These are phyloP conservation scores for Striga asiatica DNA, from an alignment of 257 asterid species.

Conservation along the genomic window DNA sequence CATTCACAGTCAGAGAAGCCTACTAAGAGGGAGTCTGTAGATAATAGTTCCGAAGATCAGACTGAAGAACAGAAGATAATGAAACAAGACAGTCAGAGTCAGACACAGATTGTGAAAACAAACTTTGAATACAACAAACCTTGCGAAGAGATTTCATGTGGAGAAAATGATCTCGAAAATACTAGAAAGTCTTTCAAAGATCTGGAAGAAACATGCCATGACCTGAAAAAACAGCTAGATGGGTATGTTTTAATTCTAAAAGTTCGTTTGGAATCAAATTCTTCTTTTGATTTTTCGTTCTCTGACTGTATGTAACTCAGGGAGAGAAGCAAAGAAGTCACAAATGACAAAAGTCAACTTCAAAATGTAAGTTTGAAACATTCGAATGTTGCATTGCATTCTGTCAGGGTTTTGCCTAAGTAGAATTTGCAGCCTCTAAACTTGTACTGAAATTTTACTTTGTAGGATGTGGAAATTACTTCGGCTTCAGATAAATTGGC, in stretches of 20 bases:
- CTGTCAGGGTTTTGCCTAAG: not conserved
- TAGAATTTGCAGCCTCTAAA: not conserved
- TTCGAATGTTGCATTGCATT: no score
- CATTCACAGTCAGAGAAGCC: conserved; percentile 28
- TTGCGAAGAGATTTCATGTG: conserved; percentile 18
- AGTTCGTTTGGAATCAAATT: conserved; percentile 7
- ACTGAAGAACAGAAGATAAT: conserved; percentile 21
- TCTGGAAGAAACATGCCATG: conserved; percentile 24
- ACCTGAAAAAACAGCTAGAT: conserved; percentile 30
- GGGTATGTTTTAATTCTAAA: conserved; percentile 33
- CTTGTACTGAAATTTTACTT: not conserved
- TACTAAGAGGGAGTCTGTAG: conserved; percentile 15
- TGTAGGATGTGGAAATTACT: conserved; percentile 59
- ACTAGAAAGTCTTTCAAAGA: conserved; percentile 17
- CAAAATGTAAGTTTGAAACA: conserved; percentile 67
- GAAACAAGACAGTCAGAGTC: conserved; percentile 36
- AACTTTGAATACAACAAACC: conserved; percentile 30
- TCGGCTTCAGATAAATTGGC: conserved; percentile 75
- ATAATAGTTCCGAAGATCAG: conserved; percentile 23
- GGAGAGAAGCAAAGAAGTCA: conserved; percentile 21
- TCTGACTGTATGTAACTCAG: conserved; percentile 31
- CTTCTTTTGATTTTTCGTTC: not conserved
- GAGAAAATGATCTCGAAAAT: conserved; percentile 29
- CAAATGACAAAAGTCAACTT: conserved; percentile 29
- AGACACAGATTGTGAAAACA: conserved; percentile 26